These are phyloP conservation scores for Borovskyia barvae DNA, from an alignment of 208 protist genomes.

Conservation along the genomic window DNA sequence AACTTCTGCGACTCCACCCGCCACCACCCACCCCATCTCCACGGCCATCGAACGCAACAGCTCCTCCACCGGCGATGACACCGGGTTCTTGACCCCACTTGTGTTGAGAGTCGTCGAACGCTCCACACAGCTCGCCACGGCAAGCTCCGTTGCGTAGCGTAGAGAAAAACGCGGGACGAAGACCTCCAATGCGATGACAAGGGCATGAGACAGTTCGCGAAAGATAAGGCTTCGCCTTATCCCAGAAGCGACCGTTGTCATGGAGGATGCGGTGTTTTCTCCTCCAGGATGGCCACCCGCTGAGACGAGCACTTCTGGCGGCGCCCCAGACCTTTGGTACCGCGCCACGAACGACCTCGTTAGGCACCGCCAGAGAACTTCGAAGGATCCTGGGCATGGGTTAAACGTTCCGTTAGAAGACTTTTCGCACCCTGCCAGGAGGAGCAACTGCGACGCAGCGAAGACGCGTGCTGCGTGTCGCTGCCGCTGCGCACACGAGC, in stretches of 20 bases:
- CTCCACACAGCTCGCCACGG: background rate
- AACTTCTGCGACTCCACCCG: constrained; percentile 15
- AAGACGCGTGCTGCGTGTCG: constrained; percentile 14
- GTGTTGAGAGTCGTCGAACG: background rate
- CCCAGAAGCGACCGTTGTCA: too few species aligned
- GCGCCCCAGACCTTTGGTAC: too few species aligned
- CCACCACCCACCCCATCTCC: constrained; percentile 16
- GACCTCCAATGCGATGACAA: constrained; percentile 12
- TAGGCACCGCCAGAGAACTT: too few species aligned
- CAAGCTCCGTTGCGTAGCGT: constrained; percentile 16
- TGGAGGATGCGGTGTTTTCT: too few species aligned
- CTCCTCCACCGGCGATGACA: constrained; percentile 6
- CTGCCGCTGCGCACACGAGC: constrained; percentile 1
- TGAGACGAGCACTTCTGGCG: too few species aligned
- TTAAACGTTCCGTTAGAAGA: too few species aligned
- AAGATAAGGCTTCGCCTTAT: constrained; percentile 16
- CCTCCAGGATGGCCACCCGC: too few species aligned
- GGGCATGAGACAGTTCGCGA: constrained; percentile 11
- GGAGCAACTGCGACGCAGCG: constrained; percentile 8
- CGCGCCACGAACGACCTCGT: too few species aligned
- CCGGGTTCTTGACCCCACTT: background rate
- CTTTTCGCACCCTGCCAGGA: background rate
- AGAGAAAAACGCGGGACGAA: constrained; percentile 20
- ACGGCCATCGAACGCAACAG: constrained; percentile 11
- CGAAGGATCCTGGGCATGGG: too few species aligned